A percentile compares a stretch with the other conserved stretches of the same genome.
Evolutionary conservation across 2,329 filamentous ascomycete genomes (phyloP).

Genomic region (Cladophialophora yegresii): DNA sequence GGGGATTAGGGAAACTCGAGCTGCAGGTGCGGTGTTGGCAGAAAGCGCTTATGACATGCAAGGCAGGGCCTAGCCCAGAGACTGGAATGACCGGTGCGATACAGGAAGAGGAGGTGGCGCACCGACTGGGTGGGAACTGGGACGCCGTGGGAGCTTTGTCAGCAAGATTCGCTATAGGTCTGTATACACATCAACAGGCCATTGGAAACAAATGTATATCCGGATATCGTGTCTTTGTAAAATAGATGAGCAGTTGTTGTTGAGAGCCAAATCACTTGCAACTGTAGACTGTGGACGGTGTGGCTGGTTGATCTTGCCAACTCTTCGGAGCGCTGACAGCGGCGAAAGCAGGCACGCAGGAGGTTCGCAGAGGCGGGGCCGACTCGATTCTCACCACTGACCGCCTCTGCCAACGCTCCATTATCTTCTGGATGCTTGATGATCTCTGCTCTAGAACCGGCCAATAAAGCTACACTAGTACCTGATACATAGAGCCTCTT

Average conservation of each 20-base stretch:
- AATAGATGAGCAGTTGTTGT: background rate
- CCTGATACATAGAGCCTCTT: background rate
- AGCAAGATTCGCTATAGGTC: background rate
- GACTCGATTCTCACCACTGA: slow-evolving; percentile 9
- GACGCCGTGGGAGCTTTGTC: slow-evolving; percentile 13
- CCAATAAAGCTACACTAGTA: background rate
- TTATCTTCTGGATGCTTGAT: slow-evolving; percentile 1
- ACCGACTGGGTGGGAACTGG: background rate
- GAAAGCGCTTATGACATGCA: slow-evolving; percentile 27
- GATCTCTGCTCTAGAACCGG: slow-evolving; percentile 10
- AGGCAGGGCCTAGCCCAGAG: slow-evolving; percentile 19
- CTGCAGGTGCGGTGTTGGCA: slow-evolving; percentile 23
- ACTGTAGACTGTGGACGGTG: background rate
- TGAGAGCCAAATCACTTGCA: background rate
- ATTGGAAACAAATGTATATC: background rate
- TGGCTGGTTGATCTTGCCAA: background rate
- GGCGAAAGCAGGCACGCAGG: slow-evolving; percentile 2
- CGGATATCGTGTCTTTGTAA: background rate
- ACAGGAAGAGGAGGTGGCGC: slow-evolving; percentile 12
- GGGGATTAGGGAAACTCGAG: slow-evolving; percentile 15
- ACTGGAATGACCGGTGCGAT: slow-evolving; percentile 8
- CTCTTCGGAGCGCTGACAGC: background rate
- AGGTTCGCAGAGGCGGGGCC: slow-evolving; percentile 1
- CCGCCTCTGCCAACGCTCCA: slow-evolving; percentile 3
- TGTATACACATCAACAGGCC: background rate